Evolutionary conservation across 2,329 filamentous ascomycete species (phyloP).

Genomic region (Coniochaeta sp.): DNA sequence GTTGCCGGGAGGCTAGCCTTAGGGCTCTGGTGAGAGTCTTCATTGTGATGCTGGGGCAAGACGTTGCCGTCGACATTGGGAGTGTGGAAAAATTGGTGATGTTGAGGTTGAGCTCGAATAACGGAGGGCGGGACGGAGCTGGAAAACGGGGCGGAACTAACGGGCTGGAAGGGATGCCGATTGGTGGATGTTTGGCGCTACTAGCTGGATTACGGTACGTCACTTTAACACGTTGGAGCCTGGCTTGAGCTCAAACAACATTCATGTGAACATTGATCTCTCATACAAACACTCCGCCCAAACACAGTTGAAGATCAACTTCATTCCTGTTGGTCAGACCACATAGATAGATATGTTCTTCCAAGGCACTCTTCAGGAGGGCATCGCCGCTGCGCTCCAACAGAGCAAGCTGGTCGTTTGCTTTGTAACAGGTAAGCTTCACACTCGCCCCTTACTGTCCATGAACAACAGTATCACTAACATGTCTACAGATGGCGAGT

Average conservation of each 20-base stretch:
- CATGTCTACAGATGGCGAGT: conserved; percentile 52
- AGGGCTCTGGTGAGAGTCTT: not conserved
- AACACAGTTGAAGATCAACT: too few relatives aligned
- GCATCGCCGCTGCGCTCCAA: conserved; percentile 68
- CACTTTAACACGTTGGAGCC: conserved; percentile 4
- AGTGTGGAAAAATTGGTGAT: not conserved
- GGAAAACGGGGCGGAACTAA: not conserved
- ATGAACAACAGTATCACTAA: not conserved
- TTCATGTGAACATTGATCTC: too few relatives aligned
- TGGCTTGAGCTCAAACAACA: too few relatives aligned
- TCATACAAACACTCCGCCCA: too few relatives aligned
- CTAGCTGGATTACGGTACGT: not conserved
- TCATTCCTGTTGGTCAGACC: too few relatives aligned
- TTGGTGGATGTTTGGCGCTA: not conserved
- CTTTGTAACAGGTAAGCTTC: conserved; percentile 65
- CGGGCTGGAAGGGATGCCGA: not conserved
- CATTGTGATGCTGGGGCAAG: not conserved
- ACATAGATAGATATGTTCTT: conserved; percentile 63
- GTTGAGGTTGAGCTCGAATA: not conserved
- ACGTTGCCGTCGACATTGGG: not conserved
- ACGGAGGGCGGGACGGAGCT: not conserved
- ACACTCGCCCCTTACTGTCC: not conserved
- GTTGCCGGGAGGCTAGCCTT: not conserved
- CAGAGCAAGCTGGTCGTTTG: conserved; percentile 74
- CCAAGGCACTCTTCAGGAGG: conserved; percentile 69